phyloP scores from a whole-genome alignment of 768 basidiomycete genomes.

The Auricularia cornea region DNA sequence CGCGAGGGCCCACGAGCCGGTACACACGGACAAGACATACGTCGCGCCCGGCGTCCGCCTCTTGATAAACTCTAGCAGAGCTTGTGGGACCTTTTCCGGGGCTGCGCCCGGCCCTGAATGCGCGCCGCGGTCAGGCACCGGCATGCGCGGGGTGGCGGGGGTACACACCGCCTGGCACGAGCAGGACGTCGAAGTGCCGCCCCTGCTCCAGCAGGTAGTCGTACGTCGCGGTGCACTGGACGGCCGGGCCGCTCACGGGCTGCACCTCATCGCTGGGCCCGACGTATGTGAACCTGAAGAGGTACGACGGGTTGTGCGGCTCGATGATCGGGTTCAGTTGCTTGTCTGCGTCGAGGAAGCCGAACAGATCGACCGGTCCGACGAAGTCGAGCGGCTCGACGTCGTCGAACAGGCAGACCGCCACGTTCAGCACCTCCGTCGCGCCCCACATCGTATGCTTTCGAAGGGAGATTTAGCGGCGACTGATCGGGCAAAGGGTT shows the following conservation, averaged over 20 bases:
- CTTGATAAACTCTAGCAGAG: conserved; percentile 12
- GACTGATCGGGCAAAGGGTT: too few relatives aligned
- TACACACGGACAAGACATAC: conserved; percentile 8
- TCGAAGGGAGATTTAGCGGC: too few relatives aligned
- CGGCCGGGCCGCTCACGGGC: conserved; percentile 1
- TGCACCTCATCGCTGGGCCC: neutral
- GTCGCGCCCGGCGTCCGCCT: conserved; percentile 7
- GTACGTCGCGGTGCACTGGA: conserved; percentile 18
- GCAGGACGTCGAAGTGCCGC: conserved; percentile 22
- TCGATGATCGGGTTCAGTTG: neutral
- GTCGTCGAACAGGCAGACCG: neutral
- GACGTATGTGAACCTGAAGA: neutral
- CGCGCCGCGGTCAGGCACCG: conserved; percentile 8
- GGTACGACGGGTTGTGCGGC: neutral
- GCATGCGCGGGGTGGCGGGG: neutral
- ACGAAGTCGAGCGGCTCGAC: neutral
- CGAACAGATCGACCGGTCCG: neutral
- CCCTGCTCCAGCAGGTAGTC: conserved; percentile 15
- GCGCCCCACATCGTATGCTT: too few relatives aligned
- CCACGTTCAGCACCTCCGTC: neutral
- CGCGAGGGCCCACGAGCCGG: conserved; percentile 6
- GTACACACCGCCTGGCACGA: conserved; percentile 21
- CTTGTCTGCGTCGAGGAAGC: neutral
- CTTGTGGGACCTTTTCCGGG: conserved; percentile 11
- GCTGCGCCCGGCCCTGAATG: conserved; percentile 7